Evolutionary conservation across 306 rosid genomes (phyloP).

Genomic region (Glycyrrhiza uralensis): DNA sequence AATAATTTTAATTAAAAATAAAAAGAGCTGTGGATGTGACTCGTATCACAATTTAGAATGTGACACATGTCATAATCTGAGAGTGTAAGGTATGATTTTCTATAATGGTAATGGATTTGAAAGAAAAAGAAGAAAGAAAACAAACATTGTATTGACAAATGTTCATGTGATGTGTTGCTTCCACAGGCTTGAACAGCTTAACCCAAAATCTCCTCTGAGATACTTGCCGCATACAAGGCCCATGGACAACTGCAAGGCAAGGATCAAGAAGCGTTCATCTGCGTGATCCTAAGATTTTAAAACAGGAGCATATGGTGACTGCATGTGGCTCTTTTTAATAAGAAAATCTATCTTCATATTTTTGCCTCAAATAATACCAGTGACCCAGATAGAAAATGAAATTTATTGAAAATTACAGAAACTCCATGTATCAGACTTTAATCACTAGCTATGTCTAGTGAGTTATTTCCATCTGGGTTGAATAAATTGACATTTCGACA

Average conservation of each 20-base stretch:
- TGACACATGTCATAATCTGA: no score
- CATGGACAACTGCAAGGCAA: slow-evolving; percentile 63
- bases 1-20: no score
- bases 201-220: slow-evolving; percentile 40
- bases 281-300: neutral
- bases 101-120: no score
- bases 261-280: slow-evolving; percentile 31
- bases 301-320: neutral
- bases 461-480: neutral
- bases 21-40: no score
- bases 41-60: no score
- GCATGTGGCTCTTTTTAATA: no score
- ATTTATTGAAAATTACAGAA: neutral
- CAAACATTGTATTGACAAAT: neutral
- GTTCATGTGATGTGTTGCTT: neutral
- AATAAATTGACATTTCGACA: no score
- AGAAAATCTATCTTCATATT: no score
- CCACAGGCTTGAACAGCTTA: slow-evolving; percentile 43
- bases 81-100: no score
- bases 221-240: slow-evolving; percentile 71
- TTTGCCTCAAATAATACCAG: neutral
- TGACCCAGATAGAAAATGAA: no score
- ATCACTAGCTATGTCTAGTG: neutral
- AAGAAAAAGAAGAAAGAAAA: no score
- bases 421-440: neutral